A percentile compares a stretch with the other conserved stretches of the same genome.
Evolutionary conservation across 257 asterid species (phyloP).

Genomic region (Lantana camara): DNA sequence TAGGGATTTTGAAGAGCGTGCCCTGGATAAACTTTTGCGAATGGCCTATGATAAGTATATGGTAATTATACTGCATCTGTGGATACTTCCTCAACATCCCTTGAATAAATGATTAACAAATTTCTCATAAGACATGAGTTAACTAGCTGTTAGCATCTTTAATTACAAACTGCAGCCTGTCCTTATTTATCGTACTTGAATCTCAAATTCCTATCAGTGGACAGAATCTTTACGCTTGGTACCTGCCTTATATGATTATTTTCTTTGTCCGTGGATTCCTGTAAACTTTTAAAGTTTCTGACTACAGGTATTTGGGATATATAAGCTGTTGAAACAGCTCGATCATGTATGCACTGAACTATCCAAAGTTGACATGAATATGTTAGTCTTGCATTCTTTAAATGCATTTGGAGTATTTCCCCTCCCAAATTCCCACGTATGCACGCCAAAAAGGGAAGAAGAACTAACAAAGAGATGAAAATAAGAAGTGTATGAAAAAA

Average conservation of each 20-base stretch:
- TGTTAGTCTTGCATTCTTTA: constrained; percentile 9
- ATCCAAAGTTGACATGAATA: constrained; percentile 1
- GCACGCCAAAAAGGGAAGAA: not conserved
- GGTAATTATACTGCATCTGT: constrained; percentile 49
- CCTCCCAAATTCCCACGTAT: not conserved
- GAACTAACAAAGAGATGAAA: not conserved
- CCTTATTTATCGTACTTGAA: constrained; percentile 4
- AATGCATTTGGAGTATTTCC: not conserved
- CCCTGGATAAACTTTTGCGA: constrained; percentile 74
- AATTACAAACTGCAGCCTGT: not conserved
- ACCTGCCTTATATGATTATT: not conserved
- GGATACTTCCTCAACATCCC: constrained; percentile 21
- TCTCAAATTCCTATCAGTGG: not conserved
- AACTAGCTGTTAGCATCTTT: constrained; percentile 26
- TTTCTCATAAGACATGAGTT: constrained; percentile 15
- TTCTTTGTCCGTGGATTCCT: constrained; percentile 16
- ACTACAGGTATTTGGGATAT: constrained; percentile 6
- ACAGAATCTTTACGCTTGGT: not conserved
- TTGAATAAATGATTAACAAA: constrained; percentile 11
- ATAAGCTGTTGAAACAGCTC: constrained; percentile 16
- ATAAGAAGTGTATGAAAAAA: not conserved
- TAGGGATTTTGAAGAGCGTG: constrained; percentile 77
- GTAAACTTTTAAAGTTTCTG: not conserved
- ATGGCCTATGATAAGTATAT: constrained; percentile 87
- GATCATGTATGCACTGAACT: constrained; percentile 5